phyloP scores from a whole-genome alignment of 2,329 filamentous ascomycete genomes.

The Exophiala calicioides region DNA sequence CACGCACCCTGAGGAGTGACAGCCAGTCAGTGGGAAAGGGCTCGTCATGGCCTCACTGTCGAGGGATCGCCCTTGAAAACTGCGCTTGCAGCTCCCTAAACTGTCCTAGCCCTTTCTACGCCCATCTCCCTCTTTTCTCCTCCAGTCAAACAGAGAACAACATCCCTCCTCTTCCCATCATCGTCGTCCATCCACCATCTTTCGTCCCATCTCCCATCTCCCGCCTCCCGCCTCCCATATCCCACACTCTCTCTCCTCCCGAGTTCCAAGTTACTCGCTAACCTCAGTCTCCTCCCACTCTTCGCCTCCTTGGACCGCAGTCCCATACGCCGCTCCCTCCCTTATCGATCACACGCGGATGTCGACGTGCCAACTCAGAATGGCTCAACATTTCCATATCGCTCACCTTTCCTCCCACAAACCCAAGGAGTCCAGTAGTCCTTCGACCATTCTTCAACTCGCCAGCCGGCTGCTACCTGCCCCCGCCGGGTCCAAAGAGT shows the following conservation, averaged over 20 bases:
- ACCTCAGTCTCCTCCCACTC: slow-evolving; percentile 4
- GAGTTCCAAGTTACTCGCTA: not conserved
- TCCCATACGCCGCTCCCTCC: not conserved
- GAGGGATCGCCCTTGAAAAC: too few species aligned
- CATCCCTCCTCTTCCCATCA: not conserved
- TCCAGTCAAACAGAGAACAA: not conserved
- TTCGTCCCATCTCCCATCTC: not conserved
- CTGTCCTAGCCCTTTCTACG: not conserved
- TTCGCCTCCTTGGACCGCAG: slow-evolving; percentile 4
- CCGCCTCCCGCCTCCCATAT: not conserved
- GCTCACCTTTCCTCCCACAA: slow-evolving; percentile 27
- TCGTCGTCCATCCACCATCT: slow-evolving; percentile 8
- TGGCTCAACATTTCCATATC: slow-evolving; percentile 35
- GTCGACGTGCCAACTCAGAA: slow-evolving; percentile 37
- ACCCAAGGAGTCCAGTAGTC: slow-evolving; percentile 33
- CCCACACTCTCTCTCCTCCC: too few species aligned
- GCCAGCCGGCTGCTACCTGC: slow-evolving; percentile 25
- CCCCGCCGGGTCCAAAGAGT: slow-evolving; percentile 24
- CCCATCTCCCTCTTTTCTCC: not conserved
- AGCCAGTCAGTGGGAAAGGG: too few species aligned
- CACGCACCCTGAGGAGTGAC: too few species aligned
- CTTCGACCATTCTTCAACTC: slow-evolving; percentile 31
- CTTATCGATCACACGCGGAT: slow-evolving; percentile 27
- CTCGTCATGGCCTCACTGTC: too few species aligned
- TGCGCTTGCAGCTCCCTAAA: not conserved